phyloP scores from a whole-genome alignment of 139 green algal genomes.

The Micromonas commoda region DNA sequence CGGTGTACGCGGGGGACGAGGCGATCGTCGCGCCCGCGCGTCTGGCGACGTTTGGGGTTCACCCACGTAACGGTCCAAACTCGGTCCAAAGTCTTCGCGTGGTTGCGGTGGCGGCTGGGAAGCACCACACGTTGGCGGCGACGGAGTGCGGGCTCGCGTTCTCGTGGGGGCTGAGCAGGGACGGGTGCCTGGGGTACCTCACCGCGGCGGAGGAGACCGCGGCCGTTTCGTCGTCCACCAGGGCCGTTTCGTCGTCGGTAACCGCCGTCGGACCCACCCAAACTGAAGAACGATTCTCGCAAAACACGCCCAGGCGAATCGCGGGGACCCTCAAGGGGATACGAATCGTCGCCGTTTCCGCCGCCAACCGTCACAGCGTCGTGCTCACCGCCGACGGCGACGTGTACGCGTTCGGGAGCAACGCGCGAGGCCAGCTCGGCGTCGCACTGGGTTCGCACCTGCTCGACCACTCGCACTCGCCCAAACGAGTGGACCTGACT shows the following conservation, averaged over 20 bases:
- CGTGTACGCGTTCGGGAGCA: conserved; percentile 30
- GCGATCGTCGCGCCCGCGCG: conserved; percentile 55
- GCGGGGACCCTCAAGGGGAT: background rate
- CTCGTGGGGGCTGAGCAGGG: conserved; percentile 72
- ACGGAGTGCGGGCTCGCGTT: conserved; percentile 68
- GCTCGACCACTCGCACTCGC: too few relatives aligned
- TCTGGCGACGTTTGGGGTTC: conserved; percentile 11
- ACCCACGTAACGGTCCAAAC: too few relatives aligned
- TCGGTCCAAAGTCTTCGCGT: too few relatives aligned
- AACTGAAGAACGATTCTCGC: background rate
- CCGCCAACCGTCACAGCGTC: conserved; percentile 16
- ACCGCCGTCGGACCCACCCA: background rate
- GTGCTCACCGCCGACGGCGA: conserved; percentile 29
- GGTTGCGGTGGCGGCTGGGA: conserved; percentile 61
- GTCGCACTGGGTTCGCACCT: too few relatives aligned
- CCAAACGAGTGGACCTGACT: too few relatives aligned
- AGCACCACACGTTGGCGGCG: conserved; percentile 79
- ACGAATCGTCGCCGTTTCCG: conserved; percentile 8
- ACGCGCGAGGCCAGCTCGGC: conserved; percentile 24
- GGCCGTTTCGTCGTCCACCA: conserved; percentile 28
- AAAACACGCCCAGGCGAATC: background rate
- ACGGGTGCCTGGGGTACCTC: conserved; percentile 41
- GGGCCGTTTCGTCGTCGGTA: too few relatives aligned
- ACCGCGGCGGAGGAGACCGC: conserved; percentile 23
- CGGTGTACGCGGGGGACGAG: conserved; percentile 68